Base-by-base conservation (phyloP, 2,329 filamentous ascomycete species). In the Corynespora cassiicola region DNA sequence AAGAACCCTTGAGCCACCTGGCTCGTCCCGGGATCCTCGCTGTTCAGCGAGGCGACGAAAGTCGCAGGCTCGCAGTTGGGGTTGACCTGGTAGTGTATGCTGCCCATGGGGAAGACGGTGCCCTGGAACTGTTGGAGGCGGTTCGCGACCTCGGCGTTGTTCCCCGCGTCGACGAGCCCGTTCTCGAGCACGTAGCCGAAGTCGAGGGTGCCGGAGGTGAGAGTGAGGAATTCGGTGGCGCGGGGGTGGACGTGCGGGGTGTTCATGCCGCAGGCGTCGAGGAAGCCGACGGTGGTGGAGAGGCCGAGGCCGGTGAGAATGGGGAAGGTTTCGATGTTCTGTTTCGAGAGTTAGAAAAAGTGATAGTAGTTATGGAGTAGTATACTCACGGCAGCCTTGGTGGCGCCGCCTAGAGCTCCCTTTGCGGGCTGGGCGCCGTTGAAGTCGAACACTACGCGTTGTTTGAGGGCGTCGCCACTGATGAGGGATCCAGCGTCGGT, bases 401-500 rank as follows among this genome's bases (percentile, higher is more conserved):
- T 47, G 11, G 47, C 52, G 11, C 58, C 60, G 28, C 60, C 85
- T 65, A 87, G 86, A 49, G 78, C 84, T 34, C 79, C 71, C 10
- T 67, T 23, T 7, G 63, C 44, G 8, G 73, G 68, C 11, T 46
- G 42, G 12, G 72, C 72, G 43, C 66, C 58, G 47, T 80, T 65
- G 52, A 78, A 75, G 61, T 77, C 77, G 77, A 89, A 90, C 62
- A 84, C 87, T 70, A 86, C 80, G 58, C 55, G 28, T 9, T 57
- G 51, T 30, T 52, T 54, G 18, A 72, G 49, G 4, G 52, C 57
- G 3, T 65, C 58, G 9, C 46, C 56, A 5, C 55, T 48, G 27
- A 69, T 55, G 7, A 71, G 58, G 7, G 50, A 42, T 31, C 63
- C 63, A 8, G 56, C 48, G 8, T 39, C 39, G 17, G 61, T 61